Percentiles rank a stretch among this genome's conserved stretches.
These are phyloP conservation scores for Pythium biforme DNA, from an alignment of 352 stramenopile genomes.

Conservation along the genomic window DNA sequence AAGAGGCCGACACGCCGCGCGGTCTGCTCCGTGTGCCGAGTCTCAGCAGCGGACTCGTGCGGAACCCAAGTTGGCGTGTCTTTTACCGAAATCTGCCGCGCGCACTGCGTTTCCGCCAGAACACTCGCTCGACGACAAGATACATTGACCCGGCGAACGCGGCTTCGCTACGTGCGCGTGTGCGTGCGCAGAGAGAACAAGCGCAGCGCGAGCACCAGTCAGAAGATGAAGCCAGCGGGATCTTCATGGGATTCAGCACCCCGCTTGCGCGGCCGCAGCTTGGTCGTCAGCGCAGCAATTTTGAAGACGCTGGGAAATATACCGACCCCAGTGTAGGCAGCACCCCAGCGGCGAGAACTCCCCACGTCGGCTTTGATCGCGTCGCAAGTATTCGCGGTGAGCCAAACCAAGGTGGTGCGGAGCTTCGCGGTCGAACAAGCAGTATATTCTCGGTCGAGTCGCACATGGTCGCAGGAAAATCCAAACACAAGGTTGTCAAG, in stretches of 20 bases:
- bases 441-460: slow-evolving; percentile 69
- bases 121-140: slow-evolving; percentile 68
- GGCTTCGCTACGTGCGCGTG: slow-evolving; percentile 46
- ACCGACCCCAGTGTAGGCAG: slow-evolving; percentile 1
- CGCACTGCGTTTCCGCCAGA: slow-evolving; percentile 68
- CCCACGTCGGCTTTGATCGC: slow-evolving; percentile 10
- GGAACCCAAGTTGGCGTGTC: slow-evolving; percentile 47
- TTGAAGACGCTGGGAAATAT: slow-evolving; percentile 27
- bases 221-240: neutral
- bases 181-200: slow-evolving; percentile 53
- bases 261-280: slow-evolving; percentile 8
- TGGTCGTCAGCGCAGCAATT: slow-evolving; percentile 24
- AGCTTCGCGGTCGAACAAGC: slow-evolving; percentile 34
- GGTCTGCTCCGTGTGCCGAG: slow-evolving; percentile 13
- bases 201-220: slow-evolving; percentile 21
- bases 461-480: slow-evolving; percentile 25
- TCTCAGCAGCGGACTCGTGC: slow-evolving; percentile 22
- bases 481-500: slow-evolving; percentile 68
- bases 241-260: neutral
- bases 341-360: slow-evolving; percentile 1
- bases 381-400: slow-evolving; percentile 13
- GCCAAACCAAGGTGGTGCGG: neutral
- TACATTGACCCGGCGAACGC: slow-evolving; percentile 79
- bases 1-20: slow-evolving; percentile 10
- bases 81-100: slow-evolving; percentile 69